Evolutionary conservation across 345 rosid genomes (phyloP).

Genomic region (Eutrema yunnanense): DNA sequence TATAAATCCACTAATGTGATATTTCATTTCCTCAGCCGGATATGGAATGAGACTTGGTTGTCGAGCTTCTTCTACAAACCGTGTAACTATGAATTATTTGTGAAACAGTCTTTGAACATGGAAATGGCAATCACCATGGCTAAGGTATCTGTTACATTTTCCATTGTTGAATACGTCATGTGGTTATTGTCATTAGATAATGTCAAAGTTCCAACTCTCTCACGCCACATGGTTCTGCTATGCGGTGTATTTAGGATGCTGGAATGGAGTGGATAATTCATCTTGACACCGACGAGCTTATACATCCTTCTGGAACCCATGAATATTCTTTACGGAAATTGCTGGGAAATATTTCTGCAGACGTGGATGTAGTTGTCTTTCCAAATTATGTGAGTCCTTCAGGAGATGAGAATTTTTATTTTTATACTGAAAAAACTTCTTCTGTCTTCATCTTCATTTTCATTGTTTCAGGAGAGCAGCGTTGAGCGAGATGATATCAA

Average conservation of each 20-base stretch:
- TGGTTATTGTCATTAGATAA: not conserved
- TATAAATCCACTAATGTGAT: not conserved
- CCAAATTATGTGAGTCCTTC: slow-evolving; percentile 81
- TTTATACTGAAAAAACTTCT: not conserved
- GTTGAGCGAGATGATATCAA: slow-evolving; percentile 79
- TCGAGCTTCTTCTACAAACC: slow-evolving; percentile 91
- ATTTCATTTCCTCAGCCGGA: slow-evolving; percentile 46
- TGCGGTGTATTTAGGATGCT: slow-evolving; percentile 46
- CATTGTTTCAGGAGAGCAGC: slow-evolving; percentile 74
- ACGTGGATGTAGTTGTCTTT: slow-evolving; percentile 73
- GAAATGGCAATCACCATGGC: slow-evolving; percentile 97
- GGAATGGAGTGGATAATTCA: slow-evolving; percentile 91
- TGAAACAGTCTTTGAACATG: slow-evolving; percentile 97
- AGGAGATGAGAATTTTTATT: not conserved
- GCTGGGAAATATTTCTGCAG: slow-evolving; percentile 57
- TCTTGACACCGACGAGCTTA: slow-evolving; percentile 91
- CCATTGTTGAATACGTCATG: not conserved
- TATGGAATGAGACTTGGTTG: slow-evolving; percentile 98
- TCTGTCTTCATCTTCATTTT: slow-evolving; percentile 13
- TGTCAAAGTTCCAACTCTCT: not conserved
- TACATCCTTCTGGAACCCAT: slow-evolving; percentile 70
- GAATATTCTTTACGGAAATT: slow-evolving; percentile 80
- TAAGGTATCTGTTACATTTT: slow-evolving; percentile 55
- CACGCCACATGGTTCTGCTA: not conserved
- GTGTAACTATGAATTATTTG: slow-evolving; percentile 89